Base-by-base conservation (phyloP, 352 stramenopile genomes). In the Phytophthora foliorum region DNA sequence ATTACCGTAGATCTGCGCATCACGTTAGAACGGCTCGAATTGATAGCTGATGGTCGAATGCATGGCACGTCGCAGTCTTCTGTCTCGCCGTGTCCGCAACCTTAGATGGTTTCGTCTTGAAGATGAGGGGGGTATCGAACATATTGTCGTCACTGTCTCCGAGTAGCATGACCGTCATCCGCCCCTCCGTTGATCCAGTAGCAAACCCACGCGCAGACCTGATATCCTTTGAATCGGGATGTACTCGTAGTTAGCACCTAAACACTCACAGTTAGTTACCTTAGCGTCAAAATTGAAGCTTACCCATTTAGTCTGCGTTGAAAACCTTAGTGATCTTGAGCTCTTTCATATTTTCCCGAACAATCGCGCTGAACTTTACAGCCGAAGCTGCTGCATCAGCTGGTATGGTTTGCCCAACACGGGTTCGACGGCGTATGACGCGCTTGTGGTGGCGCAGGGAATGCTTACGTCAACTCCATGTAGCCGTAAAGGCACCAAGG, bases 161-260 rank as follows among this genome's bases (percentile, higher is more conserved):
- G 5, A 74, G 46, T 1, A 80, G 46, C 69, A 80, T 81, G 5
- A 36, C 55, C 2, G 66, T 78, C 2, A 69, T 19, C 0, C 66
- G 45, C 7, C 80, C 66, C 36, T 84, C 82, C 0, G 21, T 55
- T 29, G 69, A 73, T 2, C 39, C 69, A 4, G 21, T 31, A 68
- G 0, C 48, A 16, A 32, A 80, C 39, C 72, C 69, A 84, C 2
- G 82, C 63, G 0, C 2, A 27, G 52, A 3, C 21, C 9, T 13
- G 64, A 21, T 14, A 81, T 39, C 0, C 53, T 80, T 3, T 45
- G 58, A 6, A 61, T 60, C 1, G 59, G 59, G 7, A 78, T 27
- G 34, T 80, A 72, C 58, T 80, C 58, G 19, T 75, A 80, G 22
- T 66, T 66, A 13, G 59, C 48, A 34, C 11, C 57, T 70, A 29